Conservation (phyloP, 306 rosid species). For the Quercus variabilis region DNA sequence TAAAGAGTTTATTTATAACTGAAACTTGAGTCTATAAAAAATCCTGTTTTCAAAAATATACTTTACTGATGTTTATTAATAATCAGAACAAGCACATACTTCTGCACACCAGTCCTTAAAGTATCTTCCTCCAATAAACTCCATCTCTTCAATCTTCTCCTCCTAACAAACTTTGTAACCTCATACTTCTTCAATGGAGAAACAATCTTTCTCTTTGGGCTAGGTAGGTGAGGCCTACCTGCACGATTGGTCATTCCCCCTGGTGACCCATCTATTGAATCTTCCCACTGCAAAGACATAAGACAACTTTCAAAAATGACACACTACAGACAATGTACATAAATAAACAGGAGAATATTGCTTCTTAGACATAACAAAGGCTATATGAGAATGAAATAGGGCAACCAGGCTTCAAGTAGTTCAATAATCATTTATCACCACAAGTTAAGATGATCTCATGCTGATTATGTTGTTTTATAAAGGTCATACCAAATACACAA, state of each 20-base stretch:
- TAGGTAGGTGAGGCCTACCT: slow-evolving; percentile 33
- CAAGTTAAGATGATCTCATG: background rate
- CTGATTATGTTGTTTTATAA: background rate
- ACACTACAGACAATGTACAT: too few species aligned
- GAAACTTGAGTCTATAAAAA: background rate
- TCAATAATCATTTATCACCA: background rate
- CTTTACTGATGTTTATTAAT: background rate
- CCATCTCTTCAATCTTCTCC: slow-evolving; percentile 60
- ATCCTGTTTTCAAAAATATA: background rate
- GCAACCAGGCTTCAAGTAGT: background rate
- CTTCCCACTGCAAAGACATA: slow-evolving; percentile 61
- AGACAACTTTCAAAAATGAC: background rate
- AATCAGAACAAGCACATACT: slow-evolving; percentile 40
- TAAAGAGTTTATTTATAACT: background rate
- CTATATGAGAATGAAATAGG: background rate
- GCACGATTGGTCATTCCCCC: slow-evolving; percentile 1
- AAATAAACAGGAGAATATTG: background rate
- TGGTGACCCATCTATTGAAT: slow-evolving; percentile 47
- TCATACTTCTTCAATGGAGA: slow-evolving; percentile 49
- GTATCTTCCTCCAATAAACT: slow-evolving; percentile 68
- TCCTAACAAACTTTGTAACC: slow-evolving; percentile 17
- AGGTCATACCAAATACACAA: too few species aligned
- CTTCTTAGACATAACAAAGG: background rate
- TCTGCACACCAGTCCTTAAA: slow-evolving; percentile 54
- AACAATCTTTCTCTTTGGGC: slow-evolving; percentile 31